phyloP scores from a whole-genome alignment of 768 basidiomycete genomes.

The Kwoniella shandongensis region DNA sequence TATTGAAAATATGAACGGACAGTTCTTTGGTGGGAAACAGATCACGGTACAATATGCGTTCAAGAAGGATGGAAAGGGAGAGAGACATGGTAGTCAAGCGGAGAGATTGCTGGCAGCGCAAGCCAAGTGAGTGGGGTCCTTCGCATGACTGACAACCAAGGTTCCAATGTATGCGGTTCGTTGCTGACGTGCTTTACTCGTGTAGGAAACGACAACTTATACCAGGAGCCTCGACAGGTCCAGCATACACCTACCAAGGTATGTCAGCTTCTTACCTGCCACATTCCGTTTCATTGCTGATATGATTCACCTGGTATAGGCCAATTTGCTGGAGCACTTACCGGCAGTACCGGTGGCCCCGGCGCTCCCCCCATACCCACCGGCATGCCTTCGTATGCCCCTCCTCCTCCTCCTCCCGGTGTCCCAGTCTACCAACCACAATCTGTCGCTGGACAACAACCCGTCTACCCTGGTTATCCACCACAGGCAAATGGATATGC shows the following conservation, averaged over 20 bases:
- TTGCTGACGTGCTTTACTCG: constrained; percentile 57
- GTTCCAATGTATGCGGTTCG: neutral
- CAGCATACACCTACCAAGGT: constrained; percentile 43
- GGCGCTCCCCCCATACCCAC: constrained; percentile 18
- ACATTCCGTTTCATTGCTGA: neutral
- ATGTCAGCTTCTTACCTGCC: constrained; percentile 1
- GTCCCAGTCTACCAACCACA: constrained; percentile 50
- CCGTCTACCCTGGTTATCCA: constrained; percentile 21
- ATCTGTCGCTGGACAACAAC: constrained; percentile 10
- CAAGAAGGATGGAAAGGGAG: constrained; percentile 98
- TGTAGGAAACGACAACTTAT: constrained; percentile 63
- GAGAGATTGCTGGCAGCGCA: constrained; percentile 93
- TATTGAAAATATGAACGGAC: constrained; percentile 92
- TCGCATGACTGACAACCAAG: no score
- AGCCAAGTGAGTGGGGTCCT: constrained; percentile 64
- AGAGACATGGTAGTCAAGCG: constrained; percentile 94
- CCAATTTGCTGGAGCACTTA: constrained; percentile 88
- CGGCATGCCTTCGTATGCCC: constrained; percentile 12
- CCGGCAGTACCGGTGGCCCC: constrained; percentile 47
- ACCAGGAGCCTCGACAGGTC: constrained; percentile 25
- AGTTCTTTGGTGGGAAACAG: constrained; percentile 98
- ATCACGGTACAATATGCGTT: constrained; percentile 97
- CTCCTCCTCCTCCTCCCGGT: constrained; percentile 46
- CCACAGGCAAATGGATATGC: constrained; percentile 24
- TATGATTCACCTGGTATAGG: constrained; percentile 67